Evolutionary conservation across 164 flowering plant genomes (phyloP), one percentile per base, ranked within the genome.

Genomic region (Cinnamomum micranthum): DNA sequence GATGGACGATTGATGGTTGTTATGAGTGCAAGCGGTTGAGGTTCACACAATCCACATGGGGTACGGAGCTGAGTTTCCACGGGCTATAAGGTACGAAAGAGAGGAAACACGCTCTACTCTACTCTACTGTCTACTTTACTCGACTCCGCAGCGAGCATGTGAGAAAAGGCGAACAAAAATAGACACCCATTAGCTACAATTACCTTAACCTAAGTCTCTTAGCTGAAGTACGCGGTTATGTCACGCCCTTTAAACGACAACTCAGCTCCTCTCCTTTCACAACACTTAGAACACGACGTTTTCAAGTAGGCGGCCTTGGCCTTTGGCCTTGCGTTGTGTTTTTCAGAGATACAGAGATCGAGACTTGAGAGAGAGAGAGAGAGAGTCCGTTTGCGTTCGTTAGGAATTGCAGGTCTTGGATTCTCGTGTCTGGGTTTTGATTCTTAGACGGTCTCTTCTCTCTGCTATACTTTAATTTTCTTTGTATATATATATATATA

Each of bases 361-460:
- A 15, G 5, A 52, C 14, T 52, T 52, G 13, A 52, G 5, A 3
- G 71, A 35, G 47, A 35, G 47, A 41, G 0, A 41, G 47, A 41
- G 47, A 41, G 11, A 41, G 47, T 41, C 47, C 47, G 10, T 41
- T 41, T 41, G 10, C 47, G 11, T 41, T 7, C 11, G 11, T 41
- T 41, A 6, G 47, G 47, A 41, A 41, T 76, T 80, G 82, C 79
- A 78, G 83, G 81, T 78, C 79, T 78, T 82, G 84, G 85, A 82
- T 80, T 73, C 79, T 84, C 74, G 80, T 82, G 86, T 79, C 82
- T 81, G 80, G 65, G n/a, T 23, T 35, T 65, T 55, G 47, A 15
- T 31, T 31, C 24, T 27, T n/a, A 24, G 71, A 51, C 47, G 74
- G 68, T 20, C 11, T 55, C 20, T 4, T 13, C 2, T 55, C n/a